phyloP scores from a whole-genome alignment of 129 eudicot species.

The Helianthus annuus region HanXRQr2.0-SUNRISE NC_035434.2:59612401-59612900 shows the following conservation, averaged over 20 bases:
- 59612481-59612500: constrained; percentile 83
- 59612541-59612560: constrained; percentile 91
- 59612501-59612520: constrained; percentile 73
- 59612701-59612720: constrained; percentile 54
- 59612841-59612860: constrained; percentile 4
- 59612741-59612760: constrained; percentile 72
- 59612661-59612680: constrained; percentile 4
- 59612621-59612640: constrained; percentile 62
- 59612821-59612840: too few species aligned
- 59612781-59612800: constrained; percentile 69
- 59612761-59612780: constrained; percentile 63
- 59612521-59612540: constrained; percentile 99
- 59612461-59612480: constrained; percentile 95
- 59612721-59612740: constrained; percentile 76
- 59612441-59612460: constrained; percentile 88
- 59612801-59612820: constrained; percentile 25
- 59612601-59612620: constrained; percentile 88
- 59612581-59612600: constrained; percentile 84
- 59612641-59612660: too few species aligned
- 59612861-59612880: too few species aligned
- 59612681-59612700: not conserved
- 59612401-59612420: constrained; percentile 82
- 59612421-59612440: constrained; percentile 94
- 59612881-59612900: too few species aligned
- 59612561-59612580: constrained; percentile 90